Percentiles rank a stretch among this genome's conserved stretches.
These are phyloP conservation scores for Beauveria brongniartii DNA, from an alignment of 2,329 filamentous ascomycete species.

Conservation along the genomic window DNA sequence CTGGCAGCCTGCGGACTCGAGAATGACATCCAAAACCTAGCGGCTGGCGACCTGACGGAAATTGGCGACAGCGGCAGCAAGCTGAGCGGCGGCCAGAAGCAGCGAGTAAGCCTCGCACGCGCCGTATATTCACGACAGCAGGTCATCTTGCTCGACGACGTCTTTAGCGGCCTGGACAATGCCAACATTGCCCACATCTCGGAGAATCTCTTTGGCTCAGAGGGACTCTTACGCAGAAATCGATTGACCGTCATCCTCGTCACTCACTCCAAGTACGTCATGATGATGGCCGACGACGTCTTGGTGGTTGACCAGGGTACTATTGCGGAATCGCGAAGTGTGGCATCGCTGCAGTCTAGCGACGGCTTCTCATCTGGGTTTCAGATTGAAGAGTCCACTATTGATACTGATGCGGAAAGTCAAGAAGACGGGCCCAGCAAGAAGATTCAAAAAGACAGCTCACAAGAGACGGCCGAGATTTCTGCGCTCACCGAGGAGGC, in stretches of 20 bases:
- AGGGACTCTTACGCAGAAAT: slow-evolving; percentile 20
- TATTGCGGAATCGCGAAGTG: not conserved
- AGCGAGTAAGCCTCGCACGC: slow-evolving; percentile 19
- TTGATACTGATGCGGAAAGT: not conserved
- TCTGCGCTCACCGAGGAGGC: slow-evolving; percentile 10
- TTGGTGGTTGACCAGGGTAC: not conserved
- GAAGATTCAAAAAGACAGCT: no score
- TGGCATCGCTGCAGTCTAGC: not conserved
- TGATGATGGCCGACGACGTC: slow-evolving; percentile 6
- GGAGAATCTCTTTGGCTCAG: slow-evolving; percentile 23
- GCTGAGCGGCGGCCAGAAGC: slow-evolving; percentile 20
- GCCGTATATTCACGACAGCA: slow-evolving; percentile 17
- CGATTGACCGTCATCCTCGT: slow-evolving; percentile 19
- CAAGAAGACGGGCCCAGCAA: not conserved
- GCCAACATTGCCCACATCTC: slow-evolving; percentile 31
- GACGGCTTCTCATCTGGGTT: not conserved
- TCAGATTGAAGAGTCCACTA: not conserved
- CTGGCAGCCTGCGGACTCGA: slow-evolving; percentile 12
- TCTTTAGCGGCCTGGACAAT: slow-evolving; percentile 27
- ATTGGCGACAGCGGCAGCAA: not conserved
- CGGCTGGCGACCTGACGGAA: slow-evolving; percentile 9
- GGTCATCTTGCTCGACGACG: slow-evolving; percentile 25
- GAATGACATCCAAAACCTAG: slow-evolving; percentile 10
- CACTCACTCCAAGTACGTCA: slow-evolving; percentile 18
- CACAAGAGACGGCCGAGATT: slow-evolving; percentile 6